A percentile compares a stretch with the other conserved stretches of the same genome.
phyloP scores from a whole-genome alignment of 371 early-diverging fungal species.

The Rhizomucor miehei region DNA sequence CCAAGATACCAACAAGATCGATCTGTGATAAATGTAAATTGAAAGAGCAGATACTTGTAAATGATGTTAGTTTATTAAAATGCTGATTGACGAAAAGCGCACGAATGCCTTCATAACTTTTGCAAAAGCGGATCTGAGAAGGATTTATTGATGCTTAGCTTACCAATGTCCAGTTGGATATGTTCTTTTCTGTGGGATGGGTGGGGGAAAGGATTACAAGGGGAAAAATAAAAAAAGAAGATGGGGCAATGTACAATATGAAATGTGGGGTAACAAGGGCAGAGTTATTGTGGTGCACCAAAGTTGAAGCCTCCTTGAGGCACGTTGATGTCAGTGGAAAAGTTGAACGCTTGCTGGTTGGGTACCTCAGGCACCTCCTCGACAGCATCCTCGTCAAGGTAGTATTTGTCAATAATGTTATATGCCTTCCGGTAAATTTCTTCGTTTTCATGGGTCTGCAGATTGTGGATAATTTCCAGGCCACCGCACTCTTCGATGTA shows the following conservation, averaged over 20 bases:
- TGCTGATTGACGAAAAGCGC: too few relatives aligned
- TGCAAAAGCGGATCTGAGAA: too few relatives aligned
- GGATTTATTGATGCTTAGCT: too few relatives aligned
- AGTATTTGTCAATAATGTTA: slow-evolving; percentile 92
- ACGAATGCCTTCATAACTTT: too few relatives aligned
- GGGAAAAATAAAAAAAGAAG: not conserved
- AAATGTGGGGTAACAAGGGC: not conserved
- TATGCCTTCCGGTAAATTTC: slow-evolving; percentile 97
- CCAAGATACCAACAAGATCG: too few relatives aligned
- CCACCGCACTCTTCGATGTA: slow-evolving; percentile 93
- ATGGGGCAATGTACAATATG: not conserved
- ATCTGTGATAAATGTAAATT: too few relatives aligned
- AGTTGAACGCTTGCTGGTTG: slow-evolving; percentile 10
- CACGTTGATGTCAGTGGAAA: slow-evolving; percentile 16
- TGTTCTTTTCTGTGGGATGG: not conserved
- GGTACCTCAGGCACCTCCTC: slow-evolving; percentile 26
- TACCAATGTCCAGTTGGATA: too few relatives aligned
- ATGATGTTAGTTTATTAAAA: too few relatives aligned
- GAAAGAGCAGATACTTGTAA: too few relatives aligned
- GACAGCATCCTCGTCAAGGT: slow-evolving; percentile 80
- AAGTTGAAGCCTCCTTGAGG: slow-evolving; percentile 21
- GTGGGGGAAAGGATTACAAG: not conserved
- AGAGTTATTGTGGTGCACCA: slow-evolving; percentile 14
- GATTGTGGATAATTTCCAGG: slow-evolving; percentile 86
- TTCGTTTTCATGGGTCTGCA: slow-evolving; percentile 88